Conservation (phyloP, 805 yeast species). For the Cyberlindnera saturnus region DNA sequence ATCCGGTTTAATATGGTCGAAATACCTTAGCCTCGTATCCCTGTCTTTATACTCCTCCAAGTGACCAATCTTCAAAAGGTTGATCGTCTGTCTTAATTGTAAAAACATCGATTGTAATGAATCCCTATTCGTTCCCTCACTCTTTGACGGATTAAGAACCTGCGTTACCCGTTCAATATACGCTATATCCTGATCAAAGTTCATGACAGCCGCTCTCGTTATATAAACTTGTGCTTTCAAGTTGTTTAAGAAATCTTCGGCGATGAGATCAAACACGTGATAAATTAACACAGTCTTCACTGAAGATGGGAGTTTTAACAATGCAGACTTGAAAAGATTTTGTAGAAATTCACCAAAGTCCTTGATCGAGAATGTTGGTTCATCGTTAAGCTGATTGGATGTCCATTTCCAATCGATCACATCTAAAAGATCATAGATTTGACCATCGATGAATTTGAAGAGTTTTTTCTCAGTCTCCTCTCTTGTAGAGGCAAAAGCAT, state of each 20-base stretch:
- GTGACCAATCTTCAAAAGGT: conserved; percentile 58
- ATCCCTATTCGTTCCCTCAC: conserved; percentile 25
- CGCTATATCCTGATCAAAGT: conserved; percentile 75
- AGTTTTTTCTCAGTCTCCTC: conserved; percentile 73
- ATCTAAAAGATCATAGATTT: conserved; percentile 74
- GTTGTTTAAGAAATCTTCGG: conserved; percentile 59
- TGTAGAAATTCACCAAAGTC: conserved; percentile 84
- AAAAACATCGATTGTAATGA: conserved; percentile 68
- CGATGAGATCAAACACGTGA: conserved; percentile 80
- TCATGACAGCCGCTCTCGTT: conserved; percentile 56
- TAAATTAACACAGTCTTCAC: conserved; percentile 76
- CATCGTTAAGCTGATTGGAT: conserved; percentile 41
- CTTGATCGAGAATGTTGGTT: conserved; percentile 67
- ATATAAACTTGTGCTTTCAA: conserved; percentile 47
- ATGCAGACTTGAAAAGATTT: conserved; percentile 78
- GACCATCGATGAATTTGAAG: conserved; percentile 75
- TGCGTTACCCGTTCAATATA: conserved; percentile 56
- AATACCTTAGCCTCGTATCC: conserved; percentile 52
- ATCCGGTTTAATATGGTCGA: conserved; percentile 68
- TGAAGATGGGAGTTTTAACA: conserved; percentile 72
- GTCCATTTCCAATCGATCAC: conserved; percentile 85
- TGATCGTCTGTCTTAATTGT: conserved; percentile 75
- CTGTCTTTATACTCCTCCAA: conserved; percentile 58
- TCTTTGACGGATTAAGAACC: conserved; percentile 27
- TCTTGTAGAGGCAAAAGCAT: conserved; percentile 51